Percentiles rank a stretch among this genome's conserved stretches.
These are phyloP conservation scores for Populus nigra DNA, from an alignment of 345 rosid species.

Conservation along the genomic window DNA sequence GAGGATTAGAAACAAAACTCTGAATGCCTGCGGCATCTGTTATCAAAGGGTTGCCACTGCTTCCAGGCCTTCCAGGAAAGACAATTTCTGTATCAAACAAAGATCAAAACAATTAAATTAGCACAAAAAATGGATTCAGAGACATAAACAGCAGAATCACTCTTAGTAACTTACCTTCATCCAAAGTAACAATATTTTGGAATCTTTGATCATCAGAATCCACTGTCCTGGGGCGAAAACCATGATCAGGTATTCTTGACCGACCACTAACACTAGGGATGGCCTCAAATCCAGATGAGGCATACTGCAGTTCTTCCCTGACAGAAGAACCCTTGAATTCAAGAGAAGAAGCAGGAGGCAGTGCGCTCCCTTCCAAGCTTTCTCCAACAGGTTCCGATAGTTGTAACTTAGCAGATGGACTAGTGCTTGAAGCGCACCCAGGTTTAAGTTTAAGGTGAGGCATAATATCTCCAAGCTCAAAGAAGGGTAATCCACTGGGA, in stretches of 20 bases:
- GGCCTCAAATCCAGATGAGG: slow-evolving; percentile 20
- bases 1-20: slow-evolving; percentile 23
- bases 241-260: slow-evolving; percentile 18
- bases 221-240: slow-evolving; percentile 13
- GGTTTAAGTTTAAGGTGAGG: slow-evolving; percentile 18
- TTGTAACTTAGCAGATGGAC: slow-evolving; percentile 1
- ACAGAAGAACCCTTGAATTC: slow-evolving; percentile 16
- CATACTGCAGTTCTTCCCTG: slow-evolving; percentile 15
- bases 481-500: slow-evolving; percentile 20
- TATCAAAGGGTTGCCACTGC: slow-evolving; percentile 18
- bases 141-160: slow-evolving; percentile 17
- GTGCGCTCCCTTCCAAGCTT: slow-evolving; percentile 15
- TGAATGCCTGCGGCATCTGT: slow-evolving; percentile 24
- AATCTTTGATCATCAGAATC: slow-evolving; percentile 30
- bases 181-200: slow-evolving; percentile 32
- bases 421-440: slow-evolving; percentile 1
- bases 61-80: slow-evolving; percentile 48
- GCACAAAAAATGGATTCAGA: slow-evolving; percentile 4
- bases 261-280: slow-evolving; percentile 14
- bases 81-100: slow-evolving; percentile 41
- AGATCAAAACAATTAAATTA: slow-evolving; percentile 1
- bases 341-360: slow-evolving; percentile 7
- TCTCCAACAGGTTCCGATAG: slow-evolving; percentile 25
- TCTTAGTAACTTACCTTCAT: slow-evolving; percentile 41
- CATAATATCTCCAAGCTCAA: slow-evolving; percentile 26